Evolutionary conservation across 768 basidiomycete genomes (phyloP).

Genomic region (Tephrocybe sp.): DNA sequence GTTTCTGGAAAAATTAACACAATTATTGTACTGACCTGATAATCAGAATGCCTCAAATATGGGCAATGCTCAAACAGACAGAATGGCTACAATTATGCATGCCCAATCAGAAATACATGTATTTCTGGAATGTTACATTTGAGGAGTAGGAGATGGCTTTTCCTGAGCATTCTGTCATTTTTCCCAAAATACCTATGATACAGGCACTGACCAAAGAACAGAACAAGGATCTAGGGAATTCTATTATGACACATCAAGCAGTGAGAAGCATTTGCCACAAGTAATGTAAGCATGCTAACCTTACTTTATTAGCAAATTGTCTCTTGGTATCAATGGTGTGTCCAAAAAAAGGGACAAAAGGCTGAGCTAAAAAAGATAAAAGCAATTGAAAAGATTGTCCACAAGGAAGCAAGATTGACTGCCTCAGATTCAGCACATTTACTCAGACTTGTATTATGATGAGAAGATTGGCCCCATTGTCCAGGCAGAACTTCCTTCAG

Average conservation of each 20-base stretch:
- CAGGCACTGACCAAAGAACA: not conserved
- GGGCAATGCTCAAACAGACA: not conserved
- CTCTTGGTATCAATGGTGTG: not conserved
- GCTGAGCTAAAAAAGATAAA: not conserved
- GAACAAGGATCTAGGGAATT: not conserved
- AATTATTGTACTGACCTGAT: too few species aligned
- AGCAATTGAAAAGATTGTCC: not conserved
- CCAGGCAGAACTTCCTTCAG: not conserved
- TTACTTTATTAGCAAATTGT: not conserved
- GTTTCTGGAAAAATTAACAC: too few species aligned
- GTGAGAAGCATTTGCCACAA: not conserved
- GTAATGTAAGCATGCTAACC: not conserved
- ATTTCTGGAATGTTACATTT: not conserved
- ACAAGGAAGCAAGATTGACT: not conserved
- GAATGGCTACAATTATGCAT: not conserved
- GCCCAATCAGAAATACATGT: not conserved
- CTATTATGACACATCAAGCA: not conserved
- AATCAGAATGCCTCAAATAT: too few species aligned
- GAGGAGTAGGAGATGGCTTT: slow-evolving; percentile 1
- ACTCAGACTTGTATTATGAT: slow-evolving; percentile 7
- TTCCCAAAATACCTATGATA: not conserved
- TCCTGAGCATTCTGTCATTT: not conserved
- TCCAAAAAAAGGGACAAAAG: not conserved
- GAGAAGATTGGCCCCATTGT: not conserved
- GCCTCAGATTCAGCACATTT: slow-evolving; percentile 4